These are phyloP conservation scores for Mycena amicta DNA, from an alignment of 768 basidiomycete species.

Conservation along the genomic window DNA sequence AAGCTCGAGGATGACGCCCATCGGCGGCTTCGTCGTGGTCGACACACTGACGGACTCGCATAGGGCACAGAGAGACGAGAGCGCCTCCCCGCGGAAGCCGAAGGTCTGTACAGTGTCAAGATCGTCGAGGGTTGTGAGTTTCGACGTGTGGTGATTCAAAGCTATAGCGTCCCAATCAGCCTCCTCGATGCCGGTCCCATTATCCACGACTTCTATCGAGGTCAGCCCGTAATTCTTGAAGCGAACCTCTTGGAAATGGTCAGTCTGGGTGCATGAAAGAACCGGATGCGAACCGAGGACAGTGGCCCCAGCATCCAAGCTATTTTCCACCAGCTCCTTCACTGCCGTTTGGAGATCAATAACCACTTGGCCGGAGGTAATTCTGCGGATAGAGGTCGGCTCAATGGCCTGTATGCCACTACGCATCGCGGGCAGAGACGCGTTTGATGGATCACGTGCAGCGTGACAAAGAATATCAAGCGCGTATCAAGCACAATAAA, in stretches of 20 bases:
- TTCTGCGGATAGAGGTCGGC: conserved; percentile 74
- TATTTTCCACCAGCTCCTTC: conserved; percentile 97
- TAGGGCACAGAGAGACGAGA: conserved; percentile 90
- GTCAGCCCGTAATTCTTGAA: conserved; percentile 88
- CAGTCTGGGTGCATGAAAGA: conserved; percentile 40
- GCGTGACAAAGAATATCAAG: no score
- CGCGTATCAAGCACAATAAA: no score
- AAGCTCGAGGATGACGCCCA: conserved; percentile 79
- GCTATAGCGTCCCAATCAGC: conserved; percentile 80
- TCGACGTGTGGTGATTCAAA: conserved; percentile 95
- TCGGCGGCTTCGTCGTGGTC: conserved; percentile 78
- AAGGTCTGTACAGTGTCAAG: conserved; percentile 77
- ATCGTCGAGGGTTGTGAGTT: conserved; percentile 76
- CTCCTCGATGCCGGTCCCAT: conserved; percentile 83
- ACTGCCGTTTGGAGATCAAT: conserved; percentile 91
- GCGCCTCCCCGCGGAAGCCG: conserved; percentile 95
- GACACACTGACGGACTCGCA: conserved; percentile 68
- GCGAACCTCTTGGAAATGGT: no score
- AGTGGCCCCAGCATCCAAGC: conserved; percentile 89
- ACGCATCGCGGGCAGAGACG: background rate
- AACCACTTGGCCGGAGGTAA: conserved; percentile 95
- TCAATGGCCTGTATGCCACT: conserved; percentile 57
- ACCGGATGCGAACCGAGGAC: conserved; percentile 63
- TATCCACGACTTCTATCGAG: conserved; percentile 87
- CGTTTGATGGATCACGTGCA: no score